Base-by-base conservation (phyloP, 192 early-diverging fungal species). In the Entophlyctis luteolus region DNA sequence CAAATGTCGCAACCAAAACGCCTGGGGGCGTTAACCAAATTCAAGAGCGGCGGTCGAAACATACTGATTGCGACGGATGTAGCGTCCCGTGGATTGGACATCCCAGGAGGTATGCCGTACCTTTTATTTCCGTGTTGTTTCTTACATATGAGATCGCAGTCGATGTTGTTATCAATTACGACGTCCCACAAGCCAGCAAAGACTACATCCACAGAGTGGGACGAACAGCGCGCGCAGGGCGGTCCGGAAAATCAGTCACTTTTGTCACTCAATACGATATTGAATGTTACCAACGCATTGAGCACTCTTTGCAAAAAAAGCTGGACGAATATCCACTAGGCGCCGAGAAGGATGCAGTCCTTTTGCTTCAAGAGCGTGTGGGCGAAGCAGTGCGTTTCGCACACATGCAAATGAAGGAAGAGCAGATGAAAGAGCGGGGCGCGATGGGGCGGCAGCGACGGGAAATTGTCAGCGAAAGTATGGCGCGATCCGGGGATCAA, bases 121-220 rank as follows among this genome's bases (percentile, higher is more conserved):
- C n/a, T n/a, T n/a, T n/a, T n/a, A n/a, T n/a, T n/a, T n/a, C n/a
- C n/a, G n/a, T n/a, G n/a, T n/a, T n/a, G n/a, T n/a, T n/a, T n/a
- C n/a, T n/a, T n/a, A n/a, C n/a, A n/a, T n/a, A n/a, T n/a, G n/a
- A n/a, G n/a, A n/a, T n/a, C n/a, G n/a, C n/a, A n/a, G 96, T 98
- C 4, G 93, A 98, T 67, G 77, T 93, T 54, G 94, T 98, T 16
- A 83, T 98, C 69, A 98, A 98, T 79, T 98, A 93, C 71, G 96
- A 98, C 71, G 88, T 98, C 20, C 94, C 96, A 16, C 82, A 91
- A 23, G 89, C 90, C 65, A 86, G 90, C 4, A 93, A 93, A 62
- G 94, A 95, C 75, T 99, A 99, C 65, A 95, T 99, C 68, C 96
- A 99, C 74, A 83, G 95, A 35, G 94, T 99, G 3, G 96, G 96